Conservation (phyloP, 192 early-diverging fungal genomes). For the Paraglomus occultum region DNA sequence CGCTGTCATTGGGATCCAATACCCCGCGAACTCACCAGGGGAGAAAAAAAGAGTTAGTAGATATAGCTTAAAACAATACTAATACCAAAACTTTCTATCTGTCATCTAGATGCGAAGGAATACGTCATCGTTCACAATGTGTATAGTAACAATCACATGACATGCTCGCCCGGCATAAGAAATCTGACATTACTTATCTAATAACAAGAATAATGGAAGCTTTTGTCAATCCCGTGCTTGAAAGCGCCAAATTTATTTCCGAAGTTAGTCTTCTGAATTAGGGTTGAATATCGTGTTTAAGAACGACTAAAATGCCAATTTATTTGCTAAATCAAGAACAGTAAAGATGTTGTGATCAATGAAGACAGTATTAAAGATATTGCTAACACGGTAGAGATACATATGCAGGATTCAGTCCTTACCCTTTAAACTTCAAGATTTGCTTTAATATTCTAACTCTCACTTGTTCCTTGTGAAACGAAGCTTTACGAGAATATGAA, state of each 20-base stretch:
- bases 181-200: too few species aligned
- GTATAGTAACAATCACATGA: too few species aligned
- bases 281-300: background rate
- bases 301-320: background rate
- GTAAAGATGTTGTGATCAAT: conserved; percentile 61
- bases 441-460: background rate
- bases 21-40: too few species aligned
- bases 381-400: conserved; percentile 39
- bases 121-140: too few species aligned
- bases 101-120: too few species aligned
- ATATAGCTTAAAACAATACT: too few species aligned
- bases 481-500: conserved; percentile 65
- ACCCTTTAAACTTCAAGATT: background rate
- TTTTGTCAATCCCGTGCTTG: conserved; percentile 48
- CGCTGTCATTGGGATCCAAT: too few species aligned
- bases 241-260: conserved; percentile 53
- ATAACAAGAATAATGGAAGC: background rate
- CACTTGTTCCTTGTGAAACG: background rate
- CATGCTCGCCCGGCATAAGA: too few species aligned
- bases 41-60: too few species aligned
- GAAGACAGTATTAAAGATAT: conserved; percentile 48
- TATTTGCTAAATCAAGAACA: conserved; percentile 46
- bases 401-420: background rate
- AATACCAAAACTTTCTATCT: too few species aligned
- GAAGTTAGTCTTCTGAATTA: conserved; percentile 33